A percentile compares a stretch with the other conserved stretches of the same genome.
These are phyloP conservation scores for Beauveria varroae DNA, from an alignment of 2,329 filamentous ascomycete genomes.

Conservation along the genomic window DNA sequence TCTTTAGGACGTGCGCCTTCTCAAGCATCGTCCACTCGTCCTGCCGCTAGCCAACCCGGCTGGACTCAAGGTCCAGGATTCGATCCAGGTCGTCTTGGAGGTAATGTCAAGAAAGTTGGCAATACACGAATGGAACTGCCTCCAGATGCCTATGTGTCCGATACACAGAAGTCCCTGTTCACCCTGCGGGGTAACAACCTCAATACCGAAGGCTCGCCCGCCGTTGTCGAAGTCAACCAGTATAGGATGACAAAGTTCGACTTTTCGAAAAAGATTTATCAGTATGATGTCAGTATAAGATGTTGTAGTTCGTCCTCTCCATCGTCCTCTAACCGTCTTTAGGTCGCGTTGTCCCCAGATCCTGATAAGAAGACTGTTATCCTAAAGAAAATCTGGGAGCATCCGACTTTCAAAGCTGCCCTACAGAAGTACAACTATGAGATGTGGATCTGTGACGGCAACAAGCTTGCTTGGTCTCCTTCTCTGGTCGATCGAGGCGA, in stretches of 20 bases:
- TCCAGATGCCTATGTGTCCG: conserved; percentile 43
- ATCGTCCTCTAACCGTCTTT: not conserved
- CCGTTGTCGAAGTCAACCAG: conserved; percentile 61
- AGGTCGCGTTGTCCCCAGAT: conserved; percentile 61
- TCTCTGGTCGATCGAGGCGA: conserved; percentile 37
- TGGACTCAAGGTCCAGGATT: conserved; percentile 29
- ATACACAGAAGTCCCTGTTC: conserved; percentile 27
- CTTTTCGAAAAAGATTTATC: conserved; percentile 57
- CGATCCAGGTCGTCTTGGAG: conserved; percentile 34
- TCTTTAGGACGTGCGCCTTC: not conserved
- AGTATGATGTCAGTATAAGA: conserved; percentile 68
- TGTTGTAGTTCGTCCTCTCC: too few relatives aligned
- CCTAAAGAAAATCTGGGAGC: conserved; percentile 70
- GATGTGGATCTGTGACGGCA: conserved; percentile 71
- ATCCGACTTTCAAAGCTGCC: conserved; percentile 46
- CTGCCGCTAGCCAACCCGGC: conserved; percentile 15
- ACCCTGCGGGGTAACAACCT: conserved; percentile 32
- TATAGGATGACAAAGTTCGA: conserved; percentile 57
- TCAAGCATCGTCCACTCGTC: conserved; percentile 11
- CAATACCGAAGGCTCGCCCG: conserved; percentile 49
- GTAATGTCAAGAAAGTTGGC: conserved; percentile 21
- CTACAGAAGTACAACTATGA: conserved; percentile 39
- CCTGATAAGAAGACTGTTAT: conserved; percentile 54
- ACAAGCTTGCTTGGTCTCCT: conserved; percentile 71
- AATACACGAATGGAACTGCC: conserved; percentile 50